These are phyloP conservation scores for Xanthoparmelia taractica DNA, from an alignment of 495 filamentous ascomycete species.

Conservation along the genomic window DNA sequence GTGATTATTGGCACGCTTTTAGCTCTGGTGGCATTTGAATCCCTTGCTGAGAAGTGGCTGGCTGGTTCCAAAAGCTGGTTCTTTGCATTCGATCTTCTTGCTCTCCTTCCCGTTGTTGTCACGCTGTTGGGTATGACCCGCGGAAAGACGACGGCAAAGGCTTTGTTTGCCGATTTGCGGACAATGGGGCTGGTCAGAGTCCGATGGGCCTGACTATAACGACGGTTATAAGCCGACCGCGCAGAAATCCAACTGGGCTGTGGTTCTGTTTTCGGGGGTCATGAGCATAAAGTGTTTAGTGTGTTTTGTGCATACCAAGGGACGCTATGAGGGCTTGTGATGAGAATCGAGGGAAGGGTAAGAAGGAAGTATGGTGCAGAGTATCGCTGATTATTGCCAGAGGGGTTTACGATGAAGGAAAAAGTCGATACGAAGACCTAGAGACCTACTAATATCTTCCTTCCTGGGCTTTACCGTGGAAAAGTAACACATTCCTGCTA, in stretches of 20 bases:
- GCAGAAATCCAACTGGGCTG: neutral
- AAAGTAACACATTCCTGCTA: too few relatives aligned
- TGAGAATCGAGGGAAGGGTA: neutral
- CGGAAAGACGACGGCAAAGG: slow-evolving; percentile 16
- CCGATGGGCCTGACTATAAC: slow-evolving; percentile 43
- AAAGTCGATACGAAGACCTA: too few relatives aligned
- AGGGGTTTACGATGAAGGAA: too few relatives aligned
- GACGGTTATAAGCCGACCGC: slow-evolving; percentile 28
- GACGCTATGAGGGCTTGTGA: slow-evolving; percentile 7
- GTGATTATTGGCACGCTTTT: slow-evolving; percentile 33
- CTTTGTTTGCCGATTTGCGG: neutral
- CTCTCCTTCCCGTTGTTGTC: slow-evolving; percentile 43
- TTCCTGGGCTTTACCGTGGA: too few relatives aligned
- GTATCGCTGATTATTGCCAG: neutral
- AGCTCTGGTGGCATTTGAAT: slow-evolving; percentile 33
- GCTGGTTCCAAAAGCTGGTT: slow-evolving; percentile 36
- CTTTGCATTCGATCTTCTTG: slow-evolving; percentile 40
- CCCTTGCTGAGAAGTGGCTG: slow-evolving; percentile 27
- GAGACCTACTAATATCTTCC: too few relatives aligned
- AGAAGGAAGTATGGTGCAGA: neutral
- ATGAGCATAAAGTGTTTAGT: neutral
- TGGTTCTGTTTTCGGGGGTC: neutral
- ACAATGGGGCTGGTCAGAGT: slow-evolving; percentile 38
- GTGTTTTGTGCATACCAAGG: slow-evolving; percentile 1
- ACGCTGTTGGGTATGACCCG: slow-evolving; percentile 40